phyloP scores from a whole-genome alignment of 495 filamentous ascomycete genomes.

The Parathielavia appendiculata region DNA sequence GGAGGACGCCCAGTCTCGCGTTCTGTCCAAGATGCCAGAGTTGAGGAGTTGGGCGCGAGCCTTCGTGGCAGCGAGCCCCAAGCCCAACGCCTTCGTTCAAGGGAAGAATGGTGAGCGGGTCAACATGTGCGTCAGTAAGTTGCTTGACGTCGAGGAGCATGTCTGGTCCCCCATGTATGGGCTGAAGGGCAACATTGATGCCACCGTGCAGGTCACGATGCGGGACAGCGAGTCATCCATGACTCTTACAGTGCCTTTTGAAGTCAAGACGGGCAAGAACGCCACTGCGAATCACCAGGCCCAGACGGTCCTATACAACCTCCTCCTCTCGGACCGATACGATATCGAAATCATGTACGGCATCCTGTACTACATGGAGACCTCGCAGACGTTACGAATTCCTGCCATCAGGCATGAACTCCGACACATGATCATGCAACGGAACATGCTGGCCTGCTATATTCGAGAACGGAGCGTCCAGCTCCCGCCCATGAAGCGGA shows the following conservation, averaged over 20 bases:
- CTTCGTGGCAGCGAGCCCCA: slow-evolving; percentile 69
- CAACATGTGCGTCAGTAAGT: slow-evolving; percentile 80
- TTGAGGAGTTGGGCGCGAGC: slow-evolving; percentile 75
- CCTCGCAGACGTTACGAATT: slow-evolving; percentile 75
- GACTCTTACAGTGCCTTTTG: slow-evolving; percentile 81
- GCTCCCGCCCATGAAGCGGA: slow-evolving; percentile 81
- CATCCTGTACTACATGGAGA: slow-evolving; percentile 91
- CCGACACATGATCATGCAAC: slow-evolving; percentile 89
- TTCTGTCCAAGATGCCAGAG: slow-evolving; percentile 71
- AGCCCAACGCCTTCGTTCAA: slow-evolving; percentile 66
- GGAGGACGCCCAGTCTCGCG: slow-evolving; percentile 64
- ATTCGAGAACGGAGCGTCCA: slow-evolving; percentile 68
- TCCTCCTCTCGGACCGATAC: slow-evolving; percentile 90
- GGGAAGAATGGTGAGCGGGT: slow-evolving; percentile 68
- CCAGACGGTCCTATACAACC: slow-evolving; percentile 90
- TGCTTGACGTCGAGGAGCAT: slow-evolving; percentile 95
- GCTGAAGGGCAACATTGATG: slow-evolving; percentile 95
- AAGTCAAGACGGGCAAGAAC: slow-evolving; percentile 88
- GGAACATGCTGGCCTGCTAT: slow-evolving; percentile 83
- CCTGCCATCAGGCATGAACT: slow-evolving; percentile 79
- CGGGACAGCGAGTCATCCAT: slow-evolving; percentile 55
- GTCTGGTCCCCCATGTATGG: slow-evolving; percentile 97
- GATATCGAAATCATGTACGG: slow-evolving; percentile 85
- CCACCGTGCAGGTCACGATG: slow-evolving; percentile 89
- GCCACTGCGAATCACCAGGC: slow-evolving; percentile 75